Evolutionary conservation across 2,329 filamentous ascomycete species (phyloP), one percentile per base, ranked within the genome.

Genomic region (Fusarium coffeatum): DNA sequence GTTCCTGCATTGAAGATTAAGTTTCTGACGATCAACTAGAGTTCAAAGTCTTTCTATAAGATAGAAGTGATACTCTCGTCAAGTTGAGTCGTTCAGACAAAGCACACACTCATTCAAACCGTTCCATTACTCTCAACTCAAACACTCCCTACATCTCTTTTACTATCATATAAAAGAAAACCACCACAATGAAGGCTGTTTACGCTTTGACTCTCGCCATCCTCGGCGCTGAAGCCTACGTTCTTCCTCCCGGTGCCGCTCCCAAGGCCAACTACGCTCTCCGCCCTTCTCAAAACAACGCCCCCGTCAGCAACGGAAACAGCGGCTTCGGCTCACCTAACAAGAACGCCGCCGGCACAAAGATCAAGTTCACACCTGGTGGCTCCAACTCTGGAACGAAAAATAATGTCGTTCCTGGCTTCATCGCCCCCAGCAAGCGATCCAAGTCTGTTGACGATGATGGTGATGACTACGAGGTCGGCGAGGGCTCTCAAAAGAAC

Each of bases 191-290:
- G 62, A 65, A 65, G 54, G 41, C 46, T 20, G 34, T 37, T 12
- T 11, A 32, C 41, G 61, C 62, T 20, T 18, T 65, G 7, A 27
- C 62, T 18, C 9, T 65, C 18, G 50, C 53, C 54, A 55, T 65
- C 20, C n/a, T 64, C 11, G 61, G 61, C 16, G 51, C 51, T 12
- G 59, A 65, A 11, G 62, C 47, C 6, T 59, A 22, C 5, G 28
- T 64, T 4, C n/a, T 65, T 1, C 62, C 62, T 6, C 27, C 37
- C 1, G 51, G 59, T 1, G 59, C 12, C 15, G 51, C 43, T 27
- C 61, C 60, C 20, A 65, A 65, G 53, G n/a, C 46, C 16, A 37
- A 37, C 15, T 65, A 65, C 22, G 60, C 62, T 15, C 46, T 65
- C 20, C 58, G 23, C 1, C 40, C 46, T 23, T 28, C 53, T 1